A percentile compares a stretch with the other conserved stretches of the same genome.
Evolutionary conservation across 2,329 filamentous ascomycete species (phyloP).

Genomic region (Ophiostoma novo-ulmi): DNA sequence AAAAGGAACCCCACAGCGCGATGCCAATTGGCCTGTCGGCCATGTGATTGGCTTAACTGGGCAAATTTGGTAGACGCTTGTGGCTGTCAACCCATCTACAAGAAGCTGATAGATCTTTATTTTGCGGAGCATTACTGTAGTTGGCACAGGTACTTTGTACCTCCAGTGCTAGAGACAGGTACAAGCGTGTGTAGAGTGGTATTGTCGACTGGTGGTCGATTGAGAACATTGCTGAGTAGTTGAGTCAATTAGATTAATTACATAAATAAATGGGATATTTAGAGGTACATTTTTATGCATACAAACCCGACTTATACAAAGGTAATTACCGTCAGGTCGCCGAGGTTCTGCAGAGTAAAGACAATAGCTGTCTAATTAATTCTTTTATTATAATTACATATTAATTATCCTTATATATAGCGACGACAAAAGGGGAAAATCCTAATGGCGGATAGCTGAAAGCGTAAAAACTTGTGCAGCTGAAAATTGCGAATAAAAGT

Average conservation of each 20-base stretch:
- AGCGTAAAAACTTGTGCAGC: background rate
- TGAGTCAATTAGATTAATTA: background rate
- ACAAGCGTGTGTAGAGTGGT: background rate
- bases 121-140: background rate
- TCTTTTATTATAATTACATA: too few species aligned
- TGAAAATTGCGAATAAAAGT: background rate
- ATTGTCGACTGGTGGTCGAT: background rate
- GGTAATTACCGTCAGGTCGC: background rate
- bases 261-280: background rate
- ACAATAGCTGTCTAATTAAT: background rate
- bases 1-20: background rate
- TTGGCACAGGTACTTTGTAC: background rate
- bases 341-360: background rate
- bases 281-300: background rate
- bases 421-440: background rate
- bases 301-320: background rate
- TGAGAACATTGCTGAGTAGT: background rate
- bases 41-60: background rate
- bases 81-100: background rate
- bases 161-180: constrained; percentile 1
- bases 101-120: background rate
- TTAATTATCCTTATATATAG: too few species aligned
- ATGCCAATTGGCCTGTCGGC: background rate
- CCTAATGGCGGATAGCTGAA: background rate
- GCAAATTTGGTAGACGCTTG: background rate